A percentile compares a stretch with the other conserved stretches of the same genome.
phyloP scores from a whole-genome alignment of 768 basidiomycete genomes.

The Phanerodontia chrysosporium region DNA sequence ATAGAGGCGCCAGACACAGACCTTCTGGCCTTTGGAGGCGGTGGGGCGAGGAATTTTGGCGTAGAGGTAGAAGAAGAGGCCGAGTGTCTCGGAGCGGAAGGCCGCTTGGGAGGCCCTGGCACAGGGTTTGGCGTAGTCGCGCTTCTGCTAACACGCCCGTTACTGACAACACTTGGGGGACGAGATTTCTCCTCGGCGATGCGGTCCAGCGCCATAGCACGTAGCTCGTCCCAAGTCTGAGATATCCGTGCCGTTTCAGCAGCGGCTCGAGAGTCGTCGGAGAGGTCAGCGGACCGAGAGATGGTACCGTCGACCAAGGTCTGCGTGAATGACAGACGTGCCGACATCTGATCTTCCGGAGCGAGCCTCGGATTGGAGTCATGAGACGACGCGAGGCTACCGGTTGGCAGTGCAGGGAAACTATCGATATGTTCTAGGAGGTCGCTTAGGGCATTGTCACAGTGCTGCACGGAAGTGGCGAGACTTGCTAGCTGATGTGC shows the following conservation, averaged over 20 bases:
- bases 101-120: neutral
- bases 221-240: slow-evolving; percentile 78
- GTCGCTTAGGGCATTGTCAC: slow-evolving; percentile 79
- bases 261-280: slow-evolving; percentile 56
- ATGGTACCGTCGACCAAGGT: slow-evolving; percentile 44
- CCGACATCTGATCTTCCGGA: slow-evolving; percentile 64
- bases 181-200: slow-evolving; percentile 59
- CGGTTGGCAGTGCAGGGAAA: slow-evolving; percentile 59
- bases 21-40: slow-evolving; percentile 17
- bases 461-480: slow-evolving; percentile 42
- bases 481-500: slow-evolving; percentile 56
- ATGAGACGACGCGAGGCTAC: slow-evolving; percentile 49
- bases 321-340: slow-evolving; percentile 62
- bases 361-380: slow-evolving; percentile 35
- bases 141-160: slow-evolving; percentile 52
- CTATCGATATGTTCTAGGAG: slow-evolving; percentile 84
- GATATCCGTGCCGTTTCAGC: slow-evolving; percentile 61
- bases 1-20: slow-evolving; percentile 14
- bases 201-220: slow-evolving; percentile 75
- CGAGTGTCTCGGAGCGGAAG: neutral
- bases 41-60: slow-evolving; percentile 44
- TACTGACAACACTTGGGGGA: slow-evolving; percentile 62
- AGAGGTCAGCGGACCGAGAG: slow-evolving; percentile 36
- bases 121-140: slow-evolving; percentile 16
- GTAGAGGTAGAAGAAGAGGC: slow-evolving; percentile 29